These are phyloP conservation scores for Phytophthora melonis DNA, from an alignment of 352 stramenopile species.

Conservation along the genomic window DNA sequence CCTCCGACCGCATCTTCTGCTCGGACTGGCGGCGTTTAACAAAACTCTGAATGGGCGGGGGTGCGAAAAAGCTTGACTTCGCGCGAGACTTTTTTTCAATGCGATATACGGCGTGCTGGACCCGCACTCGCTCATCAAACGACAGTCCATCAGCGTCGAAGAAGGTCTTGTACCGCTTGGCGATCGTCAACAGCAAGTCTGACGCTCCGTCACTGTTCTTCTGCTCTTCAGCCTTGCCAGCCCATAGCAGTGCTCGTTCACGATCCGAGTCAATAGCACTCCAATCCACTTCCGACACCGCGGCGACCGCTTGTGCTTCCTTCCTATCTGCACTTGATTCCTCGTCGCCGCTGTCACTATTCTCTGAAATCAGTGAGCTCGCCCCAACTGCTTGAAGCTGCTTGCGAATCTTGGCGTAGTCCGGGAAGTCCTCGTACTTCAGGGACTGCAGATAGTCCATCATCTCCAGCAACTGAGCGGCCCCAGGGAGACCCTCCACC, in stretches of 20 bases:
- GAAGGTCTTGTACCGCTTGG: slow-evolving; percentile 84
- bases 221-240: slow-evolving; percentile 55
- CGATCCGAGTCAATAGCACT: slow-evolving; percentile 42
- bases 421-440: slow-evolving; percentile 76
- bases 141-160: slow-evolving; percentile 64
- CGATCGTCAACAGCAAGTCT: slow-evolving; percentile 68
- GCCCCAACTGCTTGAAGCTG: slow-evolving; percentile 40
- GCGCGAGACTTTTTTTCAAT: slow-evolving; percentile 70
- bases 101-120: slow-evolving; percentile 75
- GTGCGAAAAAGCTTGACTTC: slow-evolving; percentile 51
- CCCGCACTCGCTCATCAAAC: slow-evolving; percentile 58
- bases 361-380: slow-evolving; percentile 36
- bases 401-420: slow-evolving; percentile 63
- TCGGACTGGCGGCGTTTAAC: slow-evolving; percentile 79
- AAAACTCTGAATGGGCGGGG: slow-evolving; percentile 89
- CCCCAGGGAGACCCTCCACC: slow-evolving; percentile 77
- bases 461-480: slow-evolving; percentile 74
- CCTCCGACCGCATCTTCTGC: slow-evolving; percentile 78
- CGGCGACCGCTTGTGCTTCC: slow-evolving; percentile 21
- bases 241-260: slow-evolving; percentile 71
- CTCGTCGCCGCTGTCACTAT: slow-evolving; percentile 43
- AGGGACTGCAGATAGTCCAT: slow-evolving; percentile 82
- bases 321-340: slow-evolving; percentile 34
- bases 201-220: slow-evolving; percentile 53
- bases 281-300: slow-evolving; percentile 40